Conservation (phyloP, 768 basidiomycete species). For the Lepiota venenata region DNA sequence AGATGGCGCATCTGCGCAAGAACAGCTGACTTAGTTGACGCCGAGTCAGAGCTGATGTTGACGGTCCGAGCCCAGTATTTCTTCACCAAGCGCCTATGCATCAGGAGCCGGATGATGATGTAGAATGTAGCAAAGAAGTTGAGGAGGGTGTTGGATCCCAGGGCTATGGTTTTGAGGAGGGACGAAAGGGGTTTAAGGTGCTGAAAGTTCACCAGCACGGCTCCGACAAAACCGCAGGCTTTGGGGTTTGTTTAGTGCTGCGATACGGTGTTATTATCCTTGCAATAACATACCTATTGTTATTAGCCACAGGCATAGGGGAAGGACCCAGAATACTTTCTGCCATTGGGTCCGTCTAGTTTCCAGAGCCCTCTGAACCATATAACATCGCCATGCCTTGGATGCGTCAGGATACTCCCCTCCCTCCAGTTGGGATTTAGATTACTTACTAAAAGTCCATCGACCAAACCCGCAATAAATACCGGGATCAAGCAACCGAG, state of each 20-base stretch:
- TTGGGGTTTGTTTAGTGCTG: background rate
- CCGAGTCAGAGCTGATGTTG: background rate
- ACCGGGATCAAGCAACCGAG: background rate
- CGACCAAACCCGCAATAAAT: background rate
- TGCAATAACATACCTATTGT: background rate
- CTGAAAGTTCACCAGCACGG: background rate
- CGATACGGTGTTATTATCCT: background rate
- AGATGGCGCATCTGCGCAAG: background rate
- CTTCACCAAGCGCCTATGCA: background rate
- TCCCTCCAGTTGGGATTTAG: too few species aligned
- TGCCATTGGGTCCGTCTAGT: background rate
- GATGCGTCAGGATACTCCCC: too few species aligned
- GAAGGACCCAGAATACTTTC: background rate
- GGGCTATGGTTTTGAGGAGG: background rate
- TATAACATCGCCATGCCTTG: slow-evolving; percentile 5
- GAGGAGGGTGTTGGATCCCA: background rate
- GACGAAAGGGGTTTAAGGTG: background rate
- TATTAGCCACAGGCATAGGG: background rate
- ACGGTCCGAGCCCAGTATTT: background rate
- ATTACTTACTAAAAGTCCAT: slow-evolving; percentile 1
- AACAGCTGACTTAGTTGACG: too few species aligned
- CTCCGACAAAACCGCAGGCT: background rate
- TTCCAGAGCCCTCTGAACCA: background rate
- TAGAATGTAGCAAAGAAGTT: background rate
- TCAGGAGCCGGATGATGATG: background rate